phyloP scores from a whole-genome alignment of 2,329 filamentous ascomycete species.

The Xylariaceae sp. region DNA sequence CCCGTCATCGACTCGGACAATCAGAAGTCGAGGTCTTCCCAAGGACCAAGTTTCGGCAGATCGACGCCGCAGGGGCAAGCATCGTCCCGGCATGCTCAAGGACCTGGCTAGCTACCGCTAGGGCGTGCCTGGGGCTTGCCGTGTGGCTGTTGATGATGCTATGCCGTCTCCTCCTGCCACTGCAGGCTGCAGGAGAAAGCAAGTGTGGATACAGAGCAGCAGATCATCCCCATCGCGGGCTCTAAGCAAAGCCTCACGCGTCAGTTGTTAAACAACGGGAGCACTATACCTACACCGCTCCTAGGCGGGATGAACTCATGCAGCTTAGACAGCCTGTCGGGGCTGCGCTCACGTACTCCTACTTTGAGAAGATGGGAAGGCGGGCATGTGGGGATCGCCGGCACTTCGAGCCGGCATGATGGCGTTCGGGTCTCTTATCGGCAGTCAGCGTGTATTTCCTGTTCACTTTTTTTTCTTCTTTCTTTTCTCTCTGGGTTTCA shows the following conservation, averaged over 20 bases:
- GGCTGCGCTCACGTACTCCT: slow-evolving; percentile 55
- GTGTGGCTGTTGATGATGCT: too few species aligned
- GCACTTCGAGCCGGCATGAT: slow-evolving; percentile 21
- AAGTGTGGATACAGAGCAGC: too few species aligned
- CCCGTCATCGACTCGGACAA: slow-evolving; percentile 62
- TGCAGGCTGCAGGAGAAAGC: too few species aligned
- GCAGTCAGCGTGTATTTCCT: slow-evolving; percentile 16
- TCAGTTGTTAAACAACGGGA: slow-evolving; percentile 53
- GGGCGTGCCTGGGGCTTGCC: too few species aligned
- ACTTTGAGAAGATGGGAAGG: slow-evolving; percentile 44
- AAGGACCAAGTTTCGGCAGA: slow-evolving; percentile 32
- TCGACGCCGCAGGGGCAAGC: slow-evolving; percentile 62
- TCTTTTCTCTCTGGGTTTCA: too few species aligned
- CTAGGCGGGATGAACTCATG: slow-evolving; percentile 56
- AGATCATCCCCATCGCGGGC: slow-evolving; percentile 44
- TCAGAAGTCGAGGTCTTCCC: slow-evolving; percentile 48
- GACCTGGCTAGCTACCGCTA: too few species aligned
- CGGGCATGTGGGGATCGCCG: background rate
- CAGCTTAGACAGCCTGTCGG: slow-evolving; percentile 63
- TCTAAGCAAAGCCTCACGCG: slow-evolving; percentile 61
- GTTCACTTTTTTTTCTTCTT: slow-evolving; percentile 4
- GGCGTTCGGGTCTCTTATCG: slow-evolving; percentile 22
- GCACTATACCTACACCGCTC: slow-evolving; percentile 52
- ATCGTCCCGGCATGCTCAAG: too few species aligned
- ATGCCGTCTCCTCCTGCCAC: too few species aligned